Evolutionary conservation across 2,329 filamentous ascomycete species (phyloP), one percentile per base, ranked within the genome.

Genomic region (Verticillium tricorpus): DNA sequence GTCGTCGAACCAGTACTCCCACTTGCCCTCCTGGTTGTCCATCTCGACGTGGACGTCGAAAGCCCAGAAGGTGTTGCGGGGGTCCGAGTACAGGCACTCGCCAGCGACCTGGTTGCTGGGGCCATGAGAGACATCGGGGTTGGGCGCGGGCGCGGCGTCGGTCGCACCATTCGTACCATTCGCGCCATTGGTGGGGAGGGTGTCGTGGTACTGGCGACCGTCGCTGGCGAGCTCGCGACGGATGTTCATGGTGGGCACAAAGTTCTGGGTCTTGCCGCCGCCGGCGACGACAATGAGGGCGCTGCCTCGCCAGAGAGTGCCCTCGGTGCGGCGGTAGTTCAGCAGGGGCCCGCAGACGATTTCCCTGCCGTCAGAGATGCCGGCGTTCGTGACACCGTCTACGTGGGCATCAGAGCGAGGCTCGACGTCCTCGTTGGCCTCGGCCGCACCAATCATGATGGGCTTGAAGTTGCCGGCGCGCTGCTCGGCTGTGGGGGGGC

Each of bases 21-120:
- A 97, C 71, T 85, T 84, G 61, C 87, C 82, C 78, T 97, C 92
- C 63, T 74, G 77, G 15, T 81, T 74, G 59, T 85, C 85, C 64
- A 99, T 85, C 65, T 93, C 90, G 40, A 97, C 85, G 67, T 88
- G 83, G 35, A 99, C 74, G 68, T 90, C 89, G 76, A 98, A 99
- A 62, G 89, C 85, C 95, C 95, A 99, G 75, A 99, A 99, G 0
- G 94, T 98, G 82, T 88, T 78, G 76, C 83, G 77, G 57, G 77
- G 74, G 69, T 89, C 82, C 72, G 89, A 84, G 87, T 89, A 78
- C 77, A 94, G 72, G 82, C 83, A 77, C 75, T 80, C 68, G 80
- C 80, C 72, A 74, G 77, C 70, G 79, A 92, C 57, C 56, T 64
- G 58, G 6, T 63, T 60, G 35, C 31, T 31, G 56, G 28, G 12